Evolutionary conservation across 2,329 filamentous ascomycete species (phyloP), one percentile per base, ranked within the genome.

Genomic region (Sclerotinia minor): DNA sequence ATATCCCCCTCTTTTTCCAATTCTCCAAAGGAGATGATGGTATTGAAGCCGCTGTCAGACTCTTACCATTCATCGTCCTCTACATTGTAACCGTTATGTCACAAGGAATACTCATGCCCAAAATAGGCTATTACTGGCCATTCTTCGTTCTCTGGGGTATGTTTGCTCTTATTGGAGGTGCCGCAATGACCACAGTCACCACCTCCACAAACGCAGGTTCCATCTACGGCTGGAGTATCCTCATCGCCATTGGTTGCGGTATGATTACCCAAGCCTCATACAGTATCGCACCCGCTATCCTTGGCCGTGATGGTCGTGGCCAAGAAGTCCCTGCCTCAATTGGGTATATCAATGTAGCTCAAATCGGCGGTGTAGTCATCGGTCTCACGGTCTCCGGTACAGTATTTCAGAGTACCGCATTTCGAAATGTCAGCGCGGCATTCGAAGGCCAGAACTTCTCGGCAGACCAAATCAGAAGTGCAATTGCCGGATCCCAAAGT

Each of bases 1-100:
- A 81, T 68, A 75, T 83, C 32, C 81, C 82, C 2, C 75, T 83
- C 67, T 83, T 81, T 76, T 83, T 84, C 74, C 80, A 84, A 74
- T 78, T 79, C 52, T 76, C 82, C 69, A 77, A 77, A 67, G 76
- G 76, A 24, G 75, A 77, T 60, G 72, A 68, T 47, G 75, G 78
- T 0, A 75, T 76, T 7, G 58, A 71, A 60, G 77, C 78, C 0
- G 80, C 79, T 19, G 74, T 81, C 8, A 73, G 75, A 41, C 77
- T 78, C 44, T 73, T 82, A 24, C 79, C 81, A 5, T 71, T 78
- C 4, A 78, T 80, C 70, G 74, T 81, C 35, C 71, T 79, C 17
- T 75, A 81, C 45, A 79, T 78, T 38, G 72, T 81, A 47, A 71
- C 75, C 15, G 80, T 77, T 54, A 75, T 81, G 45, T 49, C 69